Evolutionary conservation across 352 stramenopile species (phyloP), one percentile per base, ranked within the genome.

Genomic region (Pythium sukuiense): DNA sequence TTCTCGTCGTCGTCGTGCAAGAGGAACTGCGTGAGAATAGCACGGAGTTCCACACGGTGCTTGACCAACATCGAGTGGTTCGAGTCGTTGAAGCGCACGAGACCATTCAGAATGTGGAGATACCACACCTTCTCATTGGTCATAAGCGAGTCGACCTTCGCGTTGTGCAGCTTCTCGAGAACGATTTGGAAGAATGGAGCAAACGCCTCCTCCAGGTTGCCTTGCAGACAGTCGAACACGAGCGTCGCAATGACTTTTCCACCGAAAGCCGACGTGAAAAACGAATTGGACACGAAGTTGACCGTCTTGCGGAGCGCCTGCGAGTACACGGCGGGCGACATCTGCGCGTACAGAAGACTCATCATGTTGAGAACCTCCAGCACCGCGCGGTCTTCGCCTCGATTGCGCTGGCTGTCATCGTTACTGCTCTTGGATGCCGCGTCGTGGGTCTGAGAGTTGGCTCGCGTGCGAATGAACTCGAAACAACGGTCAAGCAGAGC

Each of bases 61-160:
- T 58, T 59, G 27, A 90, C 62, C 16, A 90, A 68, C 6, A 66
- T 52, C 6, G 61, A 60, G 12, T 76, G 55, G 12, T 59, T 57
- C 0, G 70, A 63, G 37, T 73, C 67, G 55, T 76, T 85, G 29
- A 76, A 81, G 24, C 73, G 69, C 30, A 90, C 72, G 27, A 82
- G 63, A 9, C 84, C 84, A 49, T 81, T 71, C 13, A 92, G 67
- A 39, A 91, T 74, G 27, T 67, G 69, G 56, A 93, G 61, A 43
- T 82, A 77, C 82, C 82, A 91, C 6, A 85, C 72, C 65, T 89
- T 89, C 56, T 90, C 82, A 55, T 87, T 90, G 16, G 50, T 49
- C 80, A 83, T 85, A 55, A 89, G 69, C 24, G 53, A 60, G 9
- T 33, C 63, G 3, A 35, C 65, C 59, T 83, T 87, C 26, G 67